Base-by-base conservation (phyloP, 1,284 basidiomycete species). In the Ceratobasidium sp. region DNA sequence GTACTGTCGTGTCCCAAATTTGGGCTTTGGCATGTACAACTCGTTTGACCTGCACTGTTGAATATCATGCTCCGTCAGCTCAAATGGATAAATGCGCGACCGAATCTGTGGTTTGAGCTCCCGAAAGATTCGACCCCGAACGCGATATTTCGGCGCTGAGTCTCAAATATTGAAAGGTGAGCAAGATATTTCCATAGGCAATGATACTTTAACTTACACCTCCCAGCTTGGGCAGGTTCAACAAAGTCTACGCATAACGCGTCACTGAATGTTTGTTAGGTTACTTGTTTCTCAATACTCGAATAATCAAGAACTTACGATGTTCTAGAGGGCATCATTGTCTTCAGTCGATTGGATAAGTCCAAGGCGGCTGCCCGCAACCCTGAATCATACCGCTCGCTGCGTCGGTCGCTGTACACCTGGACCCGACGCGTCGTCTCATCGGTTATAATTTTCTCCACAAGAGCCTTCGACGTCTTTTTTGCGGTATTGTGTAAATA, bases 11-110 rank as follows among this genome's bases (percentile, higher is more conserved):
- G 54, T 28, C 6, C 57, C 41, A n/a, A 58, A 21, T 38, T 38
- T 58, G 11, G 57, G 67, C 21, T 46, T 35, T 1, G 73, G 67
- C 1, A 72, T 44, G 43, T 67, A 43, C n/a, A 7, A 28, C 14
- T 59, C 70, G 26, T 74, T 67, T 41, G 62, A 52, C 16, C 63
- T 30, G 46, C 72, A 50, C 44, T 54, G 38, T 26, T 52, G 54
- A 50, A 41, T 73, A 23, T 74, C 73, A 35, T 59, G 38, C 26
- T 74, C 73, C 18, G 73, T 70, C 21, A 73, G 23, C 30, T 72
- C 70, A 14, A 74, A 38, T 2, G 73, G 49, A 52, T 72, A 61
- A 1, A 73, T 57, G 2, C 38, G 49, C 43, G 30, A 57, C 21
- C 50, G 9, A 21, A 28, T 66, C 2, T 26, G 63, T 28, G 63